Evolutionary conservation across 129 eudicot species (phyloP), one percentile per base, ranked within the genome.

Genomic region (Artemisia annua): DNA sequence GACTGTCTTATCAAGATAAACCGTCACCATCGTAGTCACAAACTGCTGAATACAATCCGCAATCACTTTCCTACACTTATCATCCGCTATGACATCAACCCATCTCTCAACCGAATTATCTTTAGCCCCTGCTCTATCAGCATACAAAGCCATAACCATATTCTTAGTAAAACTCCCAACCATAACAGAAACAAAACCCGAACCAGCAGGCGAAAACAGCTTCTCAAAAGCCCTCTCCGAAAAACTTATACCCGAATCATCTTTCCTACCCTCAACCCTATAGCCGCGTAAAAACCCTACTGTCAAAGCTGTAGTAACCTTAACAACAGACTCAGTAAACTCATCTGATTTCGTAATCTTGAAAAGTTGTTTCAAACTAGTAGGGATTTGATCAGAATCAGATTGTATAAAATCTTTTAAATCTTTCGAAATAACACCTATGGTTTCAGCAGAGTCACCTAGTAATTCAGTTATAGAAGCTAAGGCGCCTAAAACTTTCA

Each of bases 311-410:
- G 76, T 65, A 0, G 96, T 75, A 30, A 90, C 68, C 82, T 69
- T 74, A 58, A 74, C 70, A 22, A 88, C 32, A 2, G 94, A 82
- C 32, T 74, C 87, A 0, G 88, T 75, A 78, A 90, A 85, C 80
- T 88, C 96, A 14, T 90, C 77, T 1, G 99, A 95, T 18, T 12
- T 50, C 3, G 91, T 64, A 16, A 95, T 82, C 75, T 95, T 95
- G 10, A 94, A 83, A 26, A 91, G 61, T 70, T 95, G 99, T 73
- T 63, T 91, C 54, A 91, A 72, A 79, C 89, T 88, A 28, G 70
- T 72, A 14, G 99, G 97, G 58, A 91, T 78, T 72, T 88, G 86
- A 68, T 95, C 87, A 7, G 97, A 95, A 83, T 95, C 96, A 3
- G 99, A 90, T 53, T 75, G 76, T 17, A 95, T 50, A 57, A 95